Evolutionary conservation across 306 rosid genomes (phyloP).

Genomic region (Hylodesmum podocarpum): DNA sequence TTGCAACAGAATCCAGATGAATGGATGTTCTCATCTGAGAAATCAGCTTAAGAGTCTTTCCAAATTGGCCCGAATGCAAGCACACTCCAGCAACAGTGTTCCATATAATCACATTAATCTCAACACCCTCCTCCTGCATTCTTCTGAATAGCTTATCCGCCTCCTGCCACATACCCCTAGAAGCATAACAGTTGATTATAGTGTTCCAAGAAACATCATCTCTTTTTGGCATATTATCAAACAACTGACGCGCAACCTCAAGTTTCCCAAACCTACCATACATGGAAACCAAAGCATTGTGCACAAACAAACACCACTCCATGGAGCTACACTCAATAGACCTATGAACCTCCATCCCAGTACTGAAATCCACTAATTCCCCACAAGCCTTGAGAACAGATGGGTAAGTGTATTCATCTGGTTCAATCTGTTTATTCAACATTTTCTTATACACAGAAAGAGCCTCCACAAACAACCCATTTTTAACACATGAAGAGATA

Average conservation of each 20-base stretch:
- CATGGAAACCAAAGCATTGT: constrained; percentile 82
- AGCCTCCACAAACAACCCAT: constrained; percentile 53
- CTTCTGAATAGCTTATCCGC: constrained; percentile 59
- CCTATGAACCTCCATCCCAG: constrained; percentile 68
- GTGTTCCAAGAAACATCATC: constrained; percentile 85
- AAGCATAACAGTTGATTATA: constrained; percentile 72
- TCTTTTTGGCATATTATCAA: constrained; percentile 62
- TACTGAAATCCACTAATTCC: constrained; percentile 52
- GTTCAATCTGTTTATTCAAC: constrained; percentile 54
- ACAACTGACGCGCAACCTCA: constrained; percentile 66
- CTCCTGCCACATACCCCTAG: constrained; percentile 71
- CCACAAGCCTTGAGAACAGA: constrained; percentile 87
- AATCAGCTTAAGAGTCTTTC: constrained; percentile 58
- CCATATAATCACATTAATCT: constrained; percentile 62
- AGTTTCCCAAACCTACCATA: constrained; percentile 77
- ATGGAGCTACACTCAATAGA: constrained; percentile 48
- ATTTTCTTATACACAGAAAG: constrained; percentile 62
- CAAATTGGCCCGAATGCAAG: constrained; percentile 51
- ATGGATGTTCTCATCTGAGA: constrained; percentile 62
- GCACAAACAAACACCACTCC: constrained; percentile 69
- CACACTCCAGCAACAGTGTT: constrained; percentile 79
- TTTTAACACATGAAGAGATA: constrained; percentile 61
- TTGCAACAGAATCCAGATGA: constrained; percentile 64
- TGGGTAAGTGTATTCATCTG: constrained; percentile 84
- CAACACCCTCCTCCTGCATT: constrained; percentile 52